These are phyloP conservation scores for Dujonia santamariae DNA, from an alignment of 1,139 yeast species.

Conservation along the genomic window DNA sequence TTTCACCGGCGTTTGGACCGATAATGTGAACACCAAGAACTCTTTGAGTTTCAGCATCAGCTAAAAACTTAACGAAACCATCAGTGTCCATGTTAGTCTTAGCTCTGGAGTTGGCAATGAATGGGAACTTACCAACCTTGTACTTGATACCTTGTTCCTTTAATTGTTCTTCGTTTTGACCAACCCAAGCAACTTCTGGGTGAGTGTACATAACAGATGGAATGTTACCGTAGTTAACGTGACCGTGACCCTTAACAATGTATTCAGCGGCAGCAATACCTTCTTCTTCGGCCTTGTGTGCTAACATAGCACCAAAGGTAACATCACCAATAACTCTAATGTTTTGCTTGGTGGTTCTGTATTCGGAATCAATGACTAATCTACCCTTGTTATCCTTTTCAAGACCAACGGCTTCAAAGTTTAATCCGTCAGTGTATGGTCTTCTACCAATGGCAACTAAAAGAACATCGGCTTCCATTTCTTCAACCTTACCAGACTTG, in stretches of 20 bases:
- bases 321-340: slow-evolving; percentile 98
- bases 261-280: slow-evolving; percentile 98
- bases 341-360: slow-evolving; percentile 87
- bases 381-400: slow-evolving; percentile 92
- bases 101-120: slow-evolving; percentile 98
- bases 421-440: slow-evolving; percentile 89
- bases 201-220: slow-evolving; percentile 99
- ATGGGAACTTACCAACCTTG: slow-evolving; percentile 97
- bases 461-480: slow-evolving; percentile 85
- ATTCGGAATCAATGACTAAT: slow-evolving; percentile 90
- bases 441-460: slow-evolving; percentile 99
- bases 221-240: slow-evolving; percentile 95
- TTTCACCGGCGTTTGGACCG: slow-evolving; percentile 99
- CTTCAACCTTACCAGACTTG: slow-evolving; percentile 78
- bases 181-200: slow-evolving; percentile 99
- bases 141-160: slow-evolving; percentile 90
- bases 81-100: slow-evolving; percentile 97
- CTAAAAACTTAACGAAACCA: slow-evolving; percentile 92
- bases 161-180: slow-evolving; percentile 92
- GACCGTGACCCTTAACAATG: slow-evolving; percentile 92
- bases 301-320: slow-evolving; percentile 98
- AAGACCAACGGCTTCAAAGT: slow-evolving; percentile 83
- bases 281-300: slow-evolving; percentile 99
- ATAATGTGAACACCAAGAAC: slow-evolving; percentile 95
- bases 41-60: slow-evolving; percentile 97